Conservation (phyloP, 805 yeast genomes). For the Vanderwaltozyma tropicalis region DNA sequence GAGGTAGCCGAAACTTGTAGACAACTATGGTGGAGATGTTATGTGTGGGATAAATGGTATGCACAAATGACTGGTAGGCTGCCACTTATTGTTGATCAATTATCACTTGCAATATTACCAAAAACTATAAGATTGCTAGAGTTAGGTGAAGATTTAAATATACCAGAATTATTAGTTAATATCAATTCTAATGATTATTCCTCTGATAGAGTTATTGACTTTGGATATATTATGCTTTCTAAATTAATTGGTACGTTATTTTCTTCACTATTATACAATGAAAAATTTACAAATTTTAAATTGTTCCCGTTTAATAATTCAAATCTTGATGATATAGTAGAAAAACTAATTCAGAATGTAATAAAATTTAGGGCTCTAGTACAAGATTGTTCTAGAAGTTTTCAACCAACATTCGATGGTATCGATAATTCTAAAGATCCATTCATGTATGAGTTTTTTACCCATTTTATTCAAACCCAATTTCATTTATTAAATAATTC, state of each 20-base stretch:
- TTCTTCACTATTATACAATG: constrained; percentile 3
- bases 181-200: constrained; percentile 1
- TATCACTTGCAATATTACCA: constrained; percentile 3
- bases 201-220: not conserved
- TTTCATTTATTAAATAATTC: too few species aligned
- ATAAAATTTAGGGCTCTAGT: not conserved
- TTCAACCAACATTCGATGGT: too few species aligned
- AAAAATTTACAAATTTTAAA: constrained; percentile 6
- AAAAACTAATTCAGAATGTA: not conserved
- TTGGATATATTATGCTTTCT: constrained; percentile 5
- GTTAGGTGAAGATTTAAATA: constrained; percentile 5
- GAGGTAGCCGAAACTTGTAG: constrained; percentile 15
- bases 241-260: constrained; percentile 2
- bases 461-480: too few species aligned
- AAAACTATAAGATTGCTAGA: constrained; percentile 7
- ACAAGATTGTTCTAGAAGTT: too few species aligned
- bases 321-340: not conserved
- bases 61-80: constrained; percentile 9
- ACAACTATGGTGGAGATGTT: constrained; percentile 15
- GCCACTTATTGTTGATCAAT: not conserved
- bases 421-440: too few species aligned
- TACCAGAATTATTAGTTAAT: constrained; percentile 5
- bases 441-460: too few species aligned
- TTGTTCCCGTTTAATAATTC: constrained; percentile 2
- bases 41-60: constrained; percentile 12